Percentiles rank a stretch among this genome's conserved stretches.
Conservation (phyloP, 768 basidiomycete species). For the Suillus variegatus region DNA sequence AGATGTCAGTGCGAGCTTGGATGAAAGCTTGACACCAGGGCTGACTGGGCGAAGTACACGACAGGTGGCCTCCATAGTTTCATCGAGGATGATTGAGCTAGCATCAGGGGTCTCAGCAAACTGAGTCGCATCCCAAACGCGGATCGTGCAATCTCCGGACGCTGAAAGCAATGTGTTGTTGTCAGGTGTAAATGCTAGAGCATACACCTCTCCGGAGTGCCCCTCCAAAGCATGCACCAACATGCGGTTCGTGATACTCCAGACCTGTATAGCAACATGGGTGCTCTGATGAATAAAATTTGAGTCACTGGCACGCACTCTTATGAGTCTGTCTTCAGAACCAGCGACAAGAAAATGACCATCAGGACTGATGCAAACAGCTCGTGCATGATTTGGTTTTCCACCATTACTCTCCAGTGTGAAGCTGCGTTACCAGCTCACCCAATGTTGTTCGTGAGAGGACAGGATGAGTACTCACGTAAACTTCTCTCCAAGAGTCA, state of each 20-base stretch:
- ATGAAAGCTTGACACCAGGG: slow-evolving; percentile 17
- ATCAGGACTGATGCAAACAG: slow-evolving; percentile 78
- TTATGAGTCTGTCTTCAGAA: slow-evolving; percentile 90
- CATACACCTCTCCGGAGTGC: slow-evolving; percentile 92
- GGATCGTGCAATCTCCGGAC: slow-evolving; percentile 73
- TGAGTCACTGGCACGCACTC: slow-evolving; percentile 51
- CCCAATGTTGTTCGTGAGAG: not conserved
- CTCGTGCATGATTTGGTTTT: slow-evolving; percentile 38
- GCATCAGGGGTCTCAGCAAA: slow-evolving; percentile 10
- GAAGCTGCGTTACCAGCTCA: not conserved
- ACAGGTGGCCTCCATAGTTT: slow-evolving; percentile 49
- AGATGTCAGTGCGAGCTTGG: slow-evolving; percentile 56
- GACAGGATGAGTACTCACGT: slow-evolving; percentile 21
- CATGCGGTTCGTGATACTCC: slow-evolving; percentile 88
- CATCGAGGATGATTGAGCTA: slow-evolving; percentile 46
- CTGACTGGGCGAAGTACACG: slow-evolving; percentile 20
- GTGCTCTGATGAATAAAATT: slow-evolving; percentile 10
- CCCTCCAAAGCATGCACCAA: slow-evolving; percentile 73
- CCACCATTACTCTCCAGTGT: not conserved
- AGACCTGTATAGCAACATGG: slow-evolving; percentile 58
- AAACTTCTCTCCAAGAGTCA: slow-evolving; percentile 24
- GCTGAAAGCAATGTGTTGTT: slow-evolving; percentile 88
- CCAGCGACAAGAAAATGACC: slow-evolving; percentile 74
- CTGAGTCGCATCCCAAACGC: slow-evolving; percentile 63
- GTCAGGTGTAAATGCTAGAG: slow-evolving; percentile 87